A percentile compares a stretch with the other conserved stretches of the same genome.
Conservation (phyloP, 805 yeast species). For the Vanderwaltozyma yarrowii region DNA sequence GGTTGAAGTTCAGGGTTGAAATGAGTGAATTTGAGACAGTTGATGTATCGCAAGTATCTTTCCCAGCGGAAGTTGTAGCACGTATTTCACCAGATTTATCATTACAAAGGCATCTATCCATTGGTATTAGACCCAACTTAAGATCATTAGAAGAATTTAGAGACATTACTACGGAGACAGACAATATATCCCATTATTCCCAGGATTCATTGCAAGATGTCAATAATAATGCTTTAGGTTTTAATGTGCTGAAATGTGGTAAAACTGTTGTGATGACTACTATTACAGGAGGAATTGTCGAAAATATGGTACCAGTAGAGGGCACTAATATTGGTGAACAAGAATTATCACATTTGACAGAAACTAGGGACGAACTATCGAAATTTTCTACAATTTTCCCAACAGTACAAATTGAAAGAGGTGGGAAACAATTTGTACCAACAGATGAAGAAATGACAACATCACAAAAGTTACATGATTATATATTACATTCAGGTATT, state of each 20-base stretch:
- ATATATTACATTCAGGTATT: conserved; percentile 46
- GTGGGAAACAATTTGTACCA: conserved; percentile 62
- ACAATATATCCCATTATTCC: conserved; percentile 30
- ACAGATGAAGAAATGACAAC: conserved; percentile 75
- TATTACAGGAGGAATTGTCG: conserved; percentile 57
- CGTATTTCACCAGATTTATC: conserved; percentile 80
- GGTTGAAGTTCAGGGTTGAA: no score
- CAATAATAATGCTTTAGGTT: conserved; percentile 41
- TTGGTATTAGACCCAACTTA: conserved; percentile 67
- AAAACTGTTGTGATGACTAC: conserved; percentile 65
- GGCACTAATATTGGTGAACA: conserved; percentile 34
- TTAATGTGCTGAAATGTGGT: conserved; percentile 60
- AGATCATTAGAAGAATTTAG: conserved; percentile 67
- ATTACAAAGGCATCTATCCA: conserved; percentile 63
- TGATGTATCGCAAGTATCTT: conserved; percentile 39
- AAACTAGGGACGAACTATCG: conserved; percentile 17
- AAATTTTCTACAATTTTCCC: conserved; percentile 48
- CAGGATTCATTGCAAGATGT: conserved; percentile 8
- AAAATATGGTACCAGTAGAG: conserved; percentile 37
- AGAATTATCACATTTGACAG: conserved; percentile 13
- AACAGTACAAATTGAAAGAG: conserved; percentile 65
- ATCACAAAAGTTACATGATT: conserved; percentile 55
- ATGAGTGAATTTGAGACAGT: conserved; percentile 16
- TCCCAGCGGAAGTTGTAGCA: conserved; percentile 75
- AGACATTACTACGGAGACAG: conserved; percentile 37